Conservation (phyloP, 257 asterid species). For the Knoxia roxburghii region DNA sequence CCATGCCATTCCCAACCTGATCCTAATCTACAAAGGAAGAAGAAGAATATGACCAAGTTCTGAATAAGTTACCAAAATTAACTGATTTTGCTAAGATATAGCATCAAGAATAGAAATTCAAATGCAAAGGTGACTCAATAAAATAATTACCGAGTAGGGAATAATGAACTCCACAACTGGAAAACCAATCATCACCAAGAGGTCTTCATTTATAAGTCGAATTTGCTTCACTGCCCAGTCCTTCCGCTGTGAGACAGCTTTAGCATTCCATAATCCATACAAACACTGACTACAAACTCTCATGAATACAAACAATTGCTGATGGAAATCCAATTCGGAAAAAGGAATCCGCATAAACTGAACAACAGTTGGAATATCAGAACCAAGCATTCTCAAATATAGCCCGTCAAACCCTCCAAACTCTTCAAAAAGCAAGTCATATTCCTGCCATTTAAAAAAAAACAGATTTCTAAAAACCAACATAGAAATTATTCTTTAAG, state of each 20-base stretch:
- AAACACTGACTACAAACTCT: slow-evolving; percentile 50
- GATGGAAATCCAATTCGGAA: slow-evolving; percentile 60
- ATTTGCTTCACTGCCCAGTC: slow-evolving; percentile 44
- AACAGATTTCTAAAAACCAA: slow-evolving; percentile 7
- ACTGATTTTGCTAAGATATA: neutral
- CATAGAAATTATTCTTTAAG: neutral
- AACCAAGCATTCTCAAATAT: slow-evolving; percentile 77
- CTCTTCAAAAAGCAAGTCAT: slow-evolving; percentile 76
- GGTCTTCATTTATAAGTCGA: slow-evolving; percentile 57
- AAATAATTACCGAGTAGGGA: slow-evolving; percentile 67
- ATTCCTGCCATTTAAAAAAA: slow-evolving; percentile 49
- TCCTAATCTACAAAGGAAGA: slow-evolving; percentile 48
- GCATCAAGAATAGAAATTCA: neutral
- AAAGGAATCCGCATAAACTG: slow-evolving; percentile 98
- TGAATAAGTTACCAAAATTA: slow-evolving; percentile 11
- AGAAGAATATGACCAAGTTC: slow-evolving; percentile 12
- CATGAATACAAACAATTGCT: slow-evolving; percentile 56
- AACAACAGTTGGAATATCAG: slow-evolving; percentile 75
- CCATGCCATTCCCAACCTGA: slow-evolving; percentile 91
- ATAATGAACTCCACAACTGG: slow-evolving; percentile 72
- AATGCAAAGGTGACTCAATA: slow-evolving; percentile 11
- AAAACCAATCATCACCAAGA: slow-evolving; percentile 76
- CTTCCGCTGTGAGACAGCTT: slow-evolving; percentile 38
- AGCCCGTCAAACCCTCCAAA: slow-evolving; percentile 94
- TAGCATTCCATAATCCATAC: slow-evolving; percentile 54